phyloP scores from a whole-genome alignment of 2,329 filamentous ascomycete species.

The Aspergillus hiratsukae region DNA sequence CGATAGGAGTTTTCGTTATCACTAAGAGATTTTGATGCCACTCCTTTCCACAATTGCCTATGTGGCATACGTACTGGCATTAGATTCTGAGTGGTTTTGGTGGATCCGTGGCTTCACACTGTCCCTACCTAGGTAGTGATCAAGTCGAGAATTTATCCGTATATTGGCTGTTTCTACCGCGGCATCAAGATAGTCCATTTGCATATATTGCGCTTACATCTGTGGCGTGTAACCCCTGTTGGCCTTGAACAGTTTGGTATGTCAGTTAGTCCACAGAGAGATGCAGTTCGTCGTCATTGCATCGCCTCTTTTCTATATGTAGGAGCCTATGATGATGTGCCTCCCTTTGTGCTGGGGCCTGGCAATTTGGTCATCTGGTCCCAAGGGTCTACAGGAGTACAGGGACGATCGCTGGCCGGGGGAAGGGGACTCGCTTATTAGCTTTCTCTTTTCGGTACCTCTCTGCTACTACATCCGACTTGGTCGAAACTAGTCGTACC shows the following conservation, averaged over 20 bases:
- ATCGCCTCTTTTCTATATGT: too few relatives aligned
- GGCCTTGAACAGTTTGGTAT: neutral
- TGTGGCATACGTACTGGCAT: neutral
- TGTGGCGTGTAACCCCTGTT: neutral
- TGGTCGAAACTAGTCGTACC: neutral
- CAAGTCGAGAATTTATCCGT: neutral
- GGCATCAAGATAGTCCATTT: neutral
- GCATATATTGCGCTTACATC: neutral
- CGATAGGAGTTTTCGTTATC: neutral
- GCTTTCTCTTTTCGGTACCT: too few relatives aligned
- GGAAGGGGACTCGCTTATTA: neutral
- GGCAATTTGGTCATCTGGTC: neutral
- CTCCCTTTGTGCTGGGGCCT: neutral
- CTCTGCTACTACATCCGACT: too few relatives aligned
- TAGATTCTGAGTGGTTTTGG: neutral
- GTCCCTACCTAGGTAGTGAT: too few relatives aligned
- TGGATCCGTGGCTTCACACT: neutral
- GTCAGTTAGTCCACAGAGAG: neutral
- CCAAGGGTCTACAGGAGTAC: neutral
- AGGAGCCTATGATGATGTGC: too few relatives aligned
- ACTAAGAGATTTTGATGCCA: neutral
- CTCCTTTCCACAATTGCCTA: neutral
- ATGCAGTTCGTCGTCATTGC: too few relatives aligned
- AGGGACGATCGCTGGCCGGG: neutral
- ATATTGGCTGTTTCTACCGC: neutral